phyloP scores from a whole-genome alignment of 345 rosid genomes.

The Tarenaya hassleriana region DNA sequence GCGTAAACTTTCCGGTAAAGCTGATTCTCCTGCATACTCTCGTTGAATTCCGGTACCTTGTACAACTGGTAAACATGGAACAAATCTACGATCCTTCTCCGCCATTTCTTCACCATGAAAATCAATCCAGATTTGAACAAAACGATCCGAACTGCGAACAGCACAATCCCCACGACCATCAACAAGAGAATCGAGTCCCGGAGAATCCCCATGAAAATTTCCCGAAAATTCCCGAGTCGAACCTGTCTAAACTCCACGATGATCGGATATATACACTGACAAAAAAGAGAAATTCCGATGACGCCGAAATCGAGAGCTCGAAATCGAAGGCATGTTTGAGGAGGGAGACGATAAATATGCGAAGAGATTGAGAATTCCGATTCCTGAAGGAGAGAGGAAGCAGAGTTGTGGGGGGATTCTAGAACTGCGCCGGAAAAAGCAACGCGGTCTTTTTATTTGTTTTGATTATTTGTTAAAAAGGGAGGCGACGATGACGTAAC shows the following conservation, averaged over 20 bases:
- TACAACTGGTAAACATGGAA: slow-evolving; percentile 60
- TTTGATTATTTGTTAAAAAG: background rate
- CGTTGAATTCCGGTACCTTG: slow-evolving; percentile 69
- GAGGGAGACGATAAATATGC: background rate
- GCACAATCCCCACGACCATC: background rate
- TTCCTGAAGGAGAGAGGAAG: background rate
- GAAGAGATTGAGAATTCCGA: slow-evolving; percentile 23
- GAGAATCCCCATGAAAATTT: slow-evolving; percentile 31
- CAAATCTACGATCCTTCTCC: slow-evolving; percentile 39
- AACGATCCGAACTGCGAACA: slow-evolving; percentile 34
- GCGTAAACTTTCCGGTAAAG: slow-evolving; percentile 42
- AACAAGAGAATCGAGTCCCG: slow-evolving; percentile 24
- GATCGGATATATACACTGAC: background rate
- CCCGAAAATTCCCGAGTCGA: background rate
- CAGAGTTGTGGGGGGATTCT: slow-evolving; percentile 6
- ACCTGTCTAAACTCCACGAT: background rate
- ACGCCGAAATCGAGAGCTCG: background rate
- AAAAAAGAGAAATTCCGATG: background rate
- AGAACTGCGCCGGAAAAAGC: slow-evolving; percentile 13
- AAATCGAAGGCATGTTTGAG: slow-evolving; percentile 19
- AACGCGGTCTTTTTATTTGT: background rate
- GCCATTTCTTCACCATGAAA: slow-evolving; percentile 40
- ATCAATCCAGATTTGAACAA: slow-evolving; percentile 60
- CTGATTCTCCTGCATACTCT: slow-evolving; percentile 51
- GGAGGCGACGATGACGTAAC: slow-evolving; percentile 23